Base-by-base conservation (phyloP, 2,329 filamentous ascomycete genomes). In the Trichoderma simmonsii region DNA sequence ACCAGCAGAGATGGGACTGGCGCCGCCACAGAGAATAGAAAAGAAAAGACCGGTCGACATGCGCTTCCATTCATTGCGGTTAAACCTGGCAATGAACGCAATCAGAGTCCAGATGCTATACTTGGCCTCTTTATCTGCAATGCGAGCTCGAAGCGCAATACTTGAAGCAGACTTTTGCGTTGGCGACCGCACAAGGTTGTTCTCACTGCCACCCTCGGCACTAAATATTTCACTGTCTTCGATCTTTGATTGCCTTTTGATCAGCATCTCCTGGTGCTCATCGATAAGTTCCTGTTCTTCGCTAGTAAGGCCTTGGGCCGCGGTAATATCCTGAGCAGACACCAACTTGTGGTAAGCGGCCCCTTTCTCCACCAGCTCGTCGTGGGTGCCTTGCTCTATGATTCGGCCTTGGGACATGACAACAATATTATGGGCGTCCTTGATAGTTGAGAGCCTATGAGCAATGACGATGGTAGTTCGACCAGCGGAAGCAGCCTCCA, bases 391-490 rank as follows among this genome's bases (percentile, higher is more conserved):
- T 81, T 98, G 94, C 81, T 99, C 96, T 14, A 97, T 87, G 73
- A 99, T 97, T n/a, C 86, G 84, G 14, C 96, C 96, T 73, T 90
- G 83, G 5, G 90, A 88, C 91, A 99, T 95, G 74, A 98, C 95
- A 14, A 98, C 93, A 76, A 99, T 99, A 78, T 97, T 98, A 81
- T 98, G 92, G 0, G 95, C 95, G 74, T 94, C 91, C 81, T 91
- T 94, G 84, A 99, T 97, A 6, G 96, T 99, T 0, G 94, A 97
- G 9, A 99, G 86, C 76, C 95, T 91, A 83, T 99, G 96, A 57
- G 96, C 96, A 81, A 99, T 98, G 7, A 95, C 93, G 76, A 98
- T 97, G 2, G 96, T 98, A 0, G 96, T 99, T 69, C 96, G 89
- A 28, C 95, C 95, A 74, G 92, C 87, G 1, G 94, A 88, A 30